Percentiles rank a stretch among this genome's conserved stretches.
Conservation (phyloP, 768 basidiomycete genomes). For the Daedaleopsis sinensis region DNA sequence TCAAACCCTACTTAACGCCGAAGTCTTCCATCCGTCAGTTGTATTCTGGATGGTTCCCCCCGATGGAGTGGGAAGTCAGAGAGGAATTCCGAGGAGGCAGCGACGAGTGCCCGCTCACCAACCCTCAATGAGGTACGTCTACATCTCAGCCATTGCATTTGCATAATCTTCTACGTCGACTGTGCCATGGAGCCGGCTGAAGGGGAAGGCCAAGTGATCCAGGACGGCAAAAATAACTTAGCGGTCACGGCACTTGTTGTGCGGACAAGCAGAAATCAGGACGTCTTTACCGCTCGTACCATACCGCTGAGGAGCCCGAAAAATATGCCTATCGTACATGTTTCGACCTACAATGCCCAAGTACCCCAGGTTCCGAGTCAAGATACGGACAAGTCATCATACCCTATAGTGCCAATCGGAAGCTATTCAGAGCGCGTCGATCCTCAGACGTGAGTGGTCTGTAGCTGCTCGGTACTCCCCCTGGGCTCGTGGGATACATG, state of each 20-base stretch:
- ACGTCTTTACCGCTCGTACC: neutral
- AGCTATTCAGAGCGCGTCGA: constrained; percentile 37
- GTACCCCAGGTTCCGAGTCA: neutral
- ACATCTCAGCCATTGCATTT: neutral
- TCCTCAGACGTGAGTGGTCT: constrained; percentile 38
- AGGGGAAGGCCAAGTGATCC: neutral
- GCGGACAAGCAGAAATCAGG: neutral
- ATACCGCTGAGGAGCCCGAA: neutral
- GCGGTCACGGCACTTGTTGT: neutral
- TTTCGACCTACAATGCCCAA: neutral
- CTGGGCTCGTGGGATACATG: constrained; percentile 23
- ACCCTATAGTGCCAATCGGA: constrained; percentile 35
- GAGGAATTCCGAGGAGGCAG: constrained; percentile 18
- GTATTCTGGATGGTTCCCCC: neutral
- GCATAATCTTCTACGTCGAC: neutral
- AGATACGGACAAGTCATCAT: neutral
- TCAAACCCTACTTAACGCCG: neutral
- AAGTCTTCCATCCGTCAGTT: neutral
- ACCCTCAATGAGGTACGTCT: neutral
- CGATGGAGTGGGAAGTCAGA: constrained; percentile 17
- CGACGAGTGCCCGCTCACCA: constrained; percentile 16
- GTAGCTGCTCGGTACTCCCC: constrained; percentile 26
- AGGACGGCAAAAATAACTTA: neutral
- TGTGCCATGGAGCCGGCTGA: no score
- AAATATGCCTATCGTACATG: constrained; percentile 7